Base-by-base conservation (phyloP, 1,284 basidiomycete genomes). In the Bjerkandera adusta region DNA sequence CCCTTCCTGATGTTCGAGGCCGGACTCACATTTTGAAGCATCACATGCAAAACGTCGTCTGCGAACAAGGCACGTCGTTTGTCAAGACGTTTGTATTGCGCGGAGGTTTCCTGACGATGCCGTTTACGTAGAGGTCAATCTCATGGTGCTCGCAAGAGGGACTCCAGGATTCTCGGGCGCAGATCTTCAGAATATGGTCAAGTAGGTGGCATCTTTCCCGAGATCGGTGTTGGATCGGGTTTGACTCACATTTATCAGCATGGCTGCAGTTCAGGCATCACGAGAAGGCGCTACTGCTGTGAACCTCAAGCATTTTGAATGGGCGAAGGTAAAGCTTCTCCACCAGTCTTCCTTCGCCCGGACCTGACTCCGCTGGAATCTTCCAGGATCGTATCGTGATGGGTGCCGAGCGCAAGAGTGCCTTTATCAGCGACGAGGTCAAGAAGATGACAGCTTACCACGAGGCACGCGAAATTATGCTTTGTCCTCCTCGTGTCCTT, bases 361-460 rank as follows among this genome's bases (percentile, higher is more conserved):
- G 24, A n/a, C 26, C n/a, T 40, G 21, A 8, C 4, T 24, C 20
- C 12, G 24, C 22, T 38, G 11, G 11, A 30, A 15, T 21, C 24
- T 36, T 38, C 37, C 59, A 86, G 86, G 92, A 95, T 67, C 87
- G 92, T 43, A 96, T 97, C 55, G 70, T 96, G 54, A 94, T 97
- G 92, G 94, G 95, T 38, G 90, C 90, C 20, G 94, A 97, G 67
- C 77, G 94, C 54, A 88, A 84, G 70, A 93, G 88, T 50, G 83
- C 87, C 39, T 93, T 83, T 62, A 89, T 96, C 48, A 86, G 90
- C 53, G 84, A 86, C 20, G 86, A 92, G 64, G 83, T 79, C 26
- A 96, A 93, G 66, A 71, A 83, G 52, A 81, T 89, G 48, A 97
- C 94, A 0, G 95, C 95, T 5, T 97, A 96, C 69, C 95, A 97